These are phyloP conservation scores for Solanum chmielewskii DNA, from an alignment of 257 asterid genomes.

Conservation along the genomic window DNA sequence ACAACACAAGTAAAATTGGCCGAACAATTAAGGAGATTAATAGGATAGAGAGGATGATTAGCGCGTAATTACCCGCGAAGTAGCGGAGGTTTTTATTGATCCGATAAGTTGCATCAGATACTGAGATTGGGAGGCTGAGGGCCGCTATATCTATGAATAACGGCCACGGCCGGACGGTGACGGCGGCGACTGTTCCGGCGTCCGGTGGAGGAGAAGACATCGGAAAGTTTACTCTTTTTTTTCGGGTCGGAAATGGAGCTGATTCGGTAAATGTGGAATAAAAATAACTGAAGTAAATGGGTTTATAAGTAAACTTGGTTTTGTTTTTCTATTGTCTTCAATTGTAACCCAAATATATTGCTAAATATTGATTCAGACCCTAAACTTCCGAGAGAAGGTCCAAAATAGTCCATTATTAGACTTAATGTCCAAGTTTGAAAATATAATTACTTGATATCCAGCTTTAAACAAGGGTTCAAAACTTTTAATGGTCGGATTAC, in stretches of 20 bases:
- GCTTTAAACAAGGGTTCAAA: not conserved
- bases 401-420: not conserved
- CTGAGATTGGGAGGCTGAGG: slow-evolving; percentile 64
- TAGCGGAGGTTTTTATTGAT: slow-evolving; percentile 56
- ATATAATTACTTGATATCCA: not conserved
- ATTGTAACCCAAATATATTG: not conserved
- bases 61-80: slow-evolving; percentile 65
- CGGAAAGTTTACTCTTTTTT: not conserved
- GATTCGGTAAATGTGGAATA: not conserved
- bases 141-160: slow-evolving; percentile 40
- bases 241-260: not conserved
- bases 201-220: slow-evolving; percentile 32
- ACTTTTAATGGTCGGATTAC: too few species aligned
- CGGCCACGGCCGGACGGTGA: slow-evolving; percentile 67
- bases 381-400: not conserved
- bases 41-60: slow-evolving; percentile 34
- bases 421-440: not conserved
- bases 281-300: not conserved
- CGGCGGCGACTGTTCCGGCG: slow-evolving; percentile 6
- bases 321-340: not conserved
- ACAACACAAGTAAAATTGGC: slow-evolving; percentile 59
- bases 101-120: slow-evolving; percentile 72
- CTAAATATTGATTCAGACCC: not conserved
- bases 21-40: slow-evolving; percentile 50
- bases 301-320: not conserved